Base-by-base conservation (phyloP, 768 basidiomycete species). In the Panaeolus cyanescens region DNA sequence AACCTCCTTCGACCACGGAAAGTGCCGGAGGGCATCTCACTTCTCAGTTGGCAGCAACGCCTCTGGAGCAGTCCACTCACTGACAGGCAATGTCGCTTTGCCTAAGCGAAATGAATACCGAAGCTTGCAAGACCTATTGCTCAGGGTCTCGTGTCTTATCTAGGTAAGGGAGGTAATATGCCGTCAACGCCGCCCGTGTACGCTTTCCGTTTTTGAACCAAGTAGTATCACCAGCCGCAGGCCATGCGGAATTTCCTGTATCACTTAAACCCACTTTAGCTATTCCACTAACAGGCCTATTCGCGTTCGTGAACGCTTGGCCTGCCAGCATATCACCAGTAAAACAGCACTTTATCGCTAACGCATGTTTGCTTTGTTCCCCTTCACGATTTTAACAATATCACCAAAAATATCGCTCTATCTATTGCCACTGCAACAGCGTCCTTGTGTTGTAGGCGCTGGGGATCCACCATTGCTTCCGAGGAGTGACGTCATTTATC, bases 51-150 rank as follows among this genome's bases (percentile, higher is more conserved):
- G 45, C 45, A 50, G 25, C 45, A 25, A 50, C 9, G 45, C 15
- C 45, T 50, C 25, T 50, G 45, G 30, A 50, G 45, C 45, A 28
- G 45, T 50, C n/a, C 45, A 8, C 10, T 13, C 25, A 28, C 45
- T 50, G 45, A 50, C 45, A 50, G 45, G 25, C 45, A 50, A 50
- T 50, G 45, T 50, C 45, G 45, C 45, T 50, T 50, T 50, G 45
- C 12, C 13, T 50, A 50, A 50, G 45, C 45, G 45, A 50, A 50
- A 50, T 50, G 45, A 50, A 50, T 50, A 50, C 45, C 45, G 45
- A 50, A 50, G 45, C 45, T 50, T 50, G 45, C 30, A 50, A 50
- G 30, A 50, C 13, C 2, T 50, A 28, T 50, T 50, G 6, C 15
- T 10, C 45, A 50, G 45, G 45, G 45, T 50, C 45, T 50, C 20